A percentile compares a stretch with the other conserved stretches of the same genome.
Conservation (phyloP, 345 rosid genomes). For the Pugionium cornutum region DNA sequence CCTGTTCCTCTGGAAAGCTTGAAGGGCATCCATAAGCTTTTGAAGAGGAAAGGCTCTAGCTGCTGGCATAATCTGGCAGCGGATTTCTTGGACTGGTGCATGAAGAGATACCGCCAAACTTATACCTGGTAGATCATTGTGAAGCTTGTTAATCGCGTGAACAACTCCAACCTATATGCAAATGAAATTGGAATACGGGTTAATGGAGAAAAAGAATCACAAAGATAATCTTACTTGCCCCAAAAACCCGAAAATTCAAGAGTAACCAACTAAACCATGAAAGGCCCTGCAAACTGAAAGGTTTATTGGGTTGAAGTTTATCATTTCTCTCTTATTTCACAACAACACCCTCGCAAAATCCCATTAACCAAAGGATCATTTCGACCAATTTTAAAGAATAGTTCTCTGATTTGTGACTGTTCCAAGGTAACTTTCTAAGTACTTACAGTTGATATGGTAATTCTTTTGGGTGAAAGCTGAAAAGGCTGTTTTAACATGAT, state of each 20-base stretch:
- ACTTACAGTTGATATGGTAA: constrained; percentile 89
- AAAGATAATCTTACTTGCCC: background rate
- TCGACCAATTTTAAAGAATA: background rate
- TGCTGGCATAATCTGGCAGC: constrained; percentile 96
- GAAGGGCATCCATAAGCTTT: constrained; percentile 81
- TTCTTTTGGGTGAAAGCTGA: constrained; percentile 78
- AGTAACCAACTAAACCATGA: background rate
- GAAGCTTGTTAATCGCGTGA: constrained; percentile 91
- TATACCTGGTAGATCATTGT: constrained; percentile 83
- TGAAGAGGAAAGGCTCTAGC: constrained; percentile 96
- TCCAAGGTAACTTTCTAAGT: constrained; percentile 7
- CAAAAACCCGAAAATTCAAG: background rate
- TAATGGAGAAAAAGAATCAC: constrained; percentile 7
- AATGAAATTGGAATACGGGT: constrained; percentile 7
- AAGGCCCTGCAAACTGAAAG: background rate
- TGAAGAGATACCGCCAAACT: constrained; percentile 97
- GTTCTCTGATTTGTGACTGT: constrained; percentile 3
- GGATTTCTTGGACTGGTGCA: constrained; percentile 94
- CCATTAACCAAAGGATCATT: background rate
- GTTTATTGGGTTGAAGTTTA: background rate
- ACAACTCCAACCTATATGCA: constrained; percentile 83
- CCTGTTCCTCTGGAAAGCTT: constrained; percentile 77
- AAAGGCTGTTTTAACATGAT: constrained; percentile 76
- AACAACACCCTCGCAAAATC: background rate
- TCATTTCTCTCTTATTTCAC: background rate